Evolutionary conservation across 148 eudicot genomes (phyloP), one percentile per base, ranked within the genome.

Genomic region (Camellia granthamiana): DNA sequence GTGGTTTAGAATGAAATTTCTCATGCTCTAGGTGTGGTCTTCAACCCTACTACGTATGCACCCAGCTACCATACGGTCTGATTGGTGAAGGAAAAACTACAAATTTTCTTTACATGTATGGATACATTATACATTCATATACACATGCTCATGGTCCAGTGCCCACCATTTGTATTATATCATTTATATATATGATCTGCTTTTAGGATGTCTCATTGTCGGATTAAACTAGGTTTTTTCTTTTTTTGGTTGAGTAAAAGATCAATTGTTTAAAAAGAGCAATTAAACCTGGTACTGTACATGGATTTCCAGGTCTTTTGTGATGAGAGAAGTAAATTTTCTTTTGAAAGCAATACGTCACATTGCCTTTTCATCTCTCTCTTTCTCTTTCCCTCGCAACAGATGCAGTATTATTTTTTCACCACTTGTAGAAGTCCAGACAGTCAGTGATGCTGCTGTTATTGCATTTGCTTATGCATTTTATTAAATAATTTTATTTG

Each of bases 381-480:
- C 19, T 6, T 4, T 6, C 63, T 30, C 38, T 30, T 30, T 30
- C 38, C 38, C 38, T 30, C 38, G 38, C 38, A 30, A 1, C 38
- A 1, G 43, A 49, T 51, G 75, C 59, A 47, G 23, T 51, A n/a
- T 4, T 19, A 16, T 72, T 72, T 49, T 14, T 72, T 74, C 23
- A 30, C 14, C 30, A 54, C 0, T 7, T 42, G n/a, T 16, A 74
- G 38, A 23, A 13, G 59, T 6, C 49, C 14, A 44, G 14, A 61
- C 58, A 61, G 3, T 38, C n/a, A 58, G 21, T 41, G n/a, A 74
- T 74, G 78, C n/a, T 49, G 21, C 9, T 18, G 6, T 51, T 78
- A 49, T 78, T 52, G 44, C 73, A 66, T 38, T 16, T 38, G 52
- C 47, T 77, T 77, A 47, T 77, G 72, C 69, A 43, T 76, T n/a